Evolutionary conservation across 805 yeast genomes (phyloP).

Genomic region (Wilhelminamyces savonicus): DNA sequence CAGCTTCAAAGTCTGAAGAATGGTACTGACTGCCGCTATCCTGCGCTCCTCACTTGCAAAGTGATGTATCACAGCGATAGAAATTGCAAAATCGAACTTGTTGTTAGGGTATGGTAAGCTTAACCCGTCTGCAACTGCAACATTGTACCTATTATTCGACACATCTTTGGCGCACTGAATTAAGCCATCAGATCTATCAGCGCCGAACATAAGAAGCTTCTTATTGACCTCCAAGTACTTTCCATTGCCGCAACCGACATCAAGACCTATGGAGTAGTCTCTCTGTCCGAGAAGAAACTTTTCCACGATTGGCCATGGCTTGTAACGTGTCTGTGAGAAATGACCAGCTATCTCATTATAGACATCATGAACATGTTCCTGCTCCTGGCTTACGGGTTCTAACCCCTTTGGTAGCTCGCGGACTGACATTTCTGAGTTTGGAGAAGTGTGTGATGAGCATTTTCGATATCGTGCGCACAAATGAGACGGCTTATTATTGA

Average conservation of each 20-base stretch:
- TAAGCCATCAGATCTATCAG: constrained; percentile 66
- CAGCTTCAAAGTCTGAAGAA: constrained; percentile 48
- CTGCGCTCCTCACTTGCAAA: constrained; percentile 83
- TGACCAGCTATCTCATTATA: constrained; percentile 90
- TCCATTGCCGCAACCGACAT: constrained; percentile 97
- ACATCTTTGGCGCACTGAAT: constrained; percentile 54
- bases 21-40: constrained; percentile 63
- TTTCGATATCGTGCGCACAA: too few species aligned
- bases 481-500: constrained; percentile 1
- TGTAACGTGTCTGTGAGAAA: constrained; percentile 89
- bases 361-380: constrained; percentile 79
- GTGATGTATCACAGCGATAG: constrained; percentile 95
- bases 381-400: constrained; percentile 58
- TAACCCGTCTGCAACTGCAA: constrained; percentile 79
- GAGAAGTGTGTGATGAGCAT: background rate
- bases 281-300: constrained; percentile 46
- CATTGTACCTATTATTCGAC: constrained; percentile 38
- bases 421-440: background rate
- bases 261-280: constrained; percentile 69
- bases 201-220: constrained; percentile 66
- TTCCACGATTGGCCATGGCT: constrained; percentile 96
- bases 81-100: constrained; percentile 77
- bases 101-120: constrained; percentile 32
- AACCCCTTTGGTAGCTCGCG: constrained; percentile 6
- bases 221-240: constrained; percentile 75